Evolutionary conservation across 257 asterid genomes (phyloP).

Genomic region (Solanum microdontum): DNA sequence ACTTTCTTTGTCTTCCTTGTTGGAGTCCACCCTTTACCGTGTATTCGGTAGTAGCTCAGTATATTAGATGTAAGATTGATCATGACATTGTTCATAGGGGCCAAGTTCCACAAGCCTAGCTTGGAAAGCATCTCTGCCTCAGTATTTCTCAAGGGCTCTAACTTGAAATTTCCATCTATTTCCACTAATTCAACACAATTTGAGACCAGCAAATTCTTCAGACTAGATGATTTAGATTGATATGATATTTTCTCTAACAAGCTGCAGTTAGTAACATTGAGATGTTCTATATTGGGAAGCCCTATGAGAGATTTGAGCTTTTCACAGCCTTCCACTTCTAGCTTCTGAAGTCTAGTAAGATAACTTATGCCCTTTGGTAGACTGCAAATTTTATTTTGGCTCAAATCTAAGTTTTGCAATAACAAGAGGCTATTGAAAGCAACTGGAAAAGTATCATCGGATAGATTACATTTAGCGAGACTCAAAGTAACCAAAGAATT

Average conservation of each 20-base stretch:
- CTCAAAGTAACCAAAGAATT: not conserved
- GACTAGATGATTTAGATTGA: not conserved
- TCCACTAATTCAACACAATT: not conserved
- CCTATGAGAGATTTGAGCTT: slow-evolving; percentile 3
- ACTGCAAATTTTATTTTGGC: not conserved
- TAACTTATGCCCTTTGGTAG: slow-evolving; percentile 4
- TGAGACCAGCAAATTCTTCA: not conserved
- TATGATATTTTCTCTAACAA: slow-evolving; percentile 2
- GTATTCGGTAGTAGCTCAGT: not conserved
- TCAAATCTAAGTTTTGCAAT: slow-evolving; percentile 5
- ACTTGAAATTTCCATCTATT: slow-evolving; percentile 5
- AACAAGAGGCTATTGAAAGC: slow-evolving; percentile 7
- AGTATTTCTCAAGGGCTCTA: not conserved
- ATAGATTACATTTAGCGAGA: slow-evolving; percentile 8
- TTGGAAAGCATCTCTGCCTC: not conserved
- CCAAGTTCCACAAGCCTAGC: not conserved
- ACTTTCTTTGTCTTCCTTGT: not conserved
- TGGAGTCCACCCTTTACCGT: not conserved
- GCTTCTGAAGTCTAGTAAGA: slow-evolving; percentile 4
- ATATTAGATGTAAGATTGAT: not conserved
- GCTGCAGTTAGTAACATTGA: slow-evolving; percentile 6
- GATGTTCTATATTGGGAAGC: slow-evolving; percentile 2
- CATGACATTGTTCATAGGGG: not conserved
- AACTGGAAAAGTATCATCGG: slow-evolving; percentile 5
- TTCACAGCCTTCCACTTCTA: not conserved